Conservation (phyloP, 1,284 basidiomycete genomes). For the Marasmius sp. region DNA sequence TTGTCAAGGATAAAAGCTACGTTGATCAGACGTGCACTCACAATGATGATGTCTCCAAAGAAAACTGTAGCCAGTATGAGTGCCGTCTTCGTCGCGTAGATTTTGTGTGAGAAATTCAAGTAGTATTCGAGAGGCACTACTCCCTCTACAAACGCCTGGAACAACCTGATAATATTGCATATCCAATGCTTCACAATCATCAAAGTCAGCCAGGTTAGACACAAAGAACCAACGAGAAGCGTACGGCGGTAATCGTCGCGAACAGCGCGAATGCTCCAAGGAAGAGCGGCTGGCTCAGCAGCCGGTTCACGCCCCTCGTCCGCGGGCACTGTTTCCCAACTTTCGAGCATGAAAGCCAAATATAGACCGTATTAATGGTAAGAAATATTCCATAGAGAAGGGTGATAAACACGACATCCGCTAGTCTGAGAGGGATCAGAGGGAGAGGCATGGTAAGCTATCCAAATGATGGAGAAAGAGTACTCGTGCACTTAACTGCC, state of each 20-base stretch:
- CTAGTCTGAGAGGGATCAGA: slow-evolving; percentile 1
- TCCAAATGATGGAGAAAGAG: no score
- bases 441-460: not conserved
- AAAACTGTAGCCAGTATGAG: slow-evolving; percentile 4
- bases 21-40: not conserved
- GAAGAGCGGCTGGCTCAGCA: slow-evolving; percentile 5
- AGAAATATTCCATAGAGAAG: slow-evolving; percentile 4
- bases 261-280: slow-evolving; percentile 1
- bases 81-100: slow-evolving; percentile 6
- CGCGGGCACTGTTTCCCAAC: not conserved
- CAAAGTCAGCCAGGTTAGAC: not conserved
- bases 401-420: not conserved
- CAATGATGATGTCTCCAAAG: slow-evolving; percentile 9
- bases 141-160: slow-evolving; percentile 7
- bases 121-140: slow-evolving; percentile 4
- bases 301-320: not conserved
- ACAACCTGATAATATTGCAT: slow-evolving; percentile 6
- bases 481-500: no score
- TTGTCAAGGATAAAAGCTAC: not conserved
- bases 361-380: not conserved
- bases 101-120: slow-evolving; percentile 6
- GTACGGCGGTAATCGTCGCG: not conserved
- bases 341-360: not conserved
- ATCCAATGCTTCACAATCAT: slow-evolving; percentile 11
- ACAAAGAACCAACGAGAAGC: not conserved